Conservation (phyloP, 1,284 basidiomycete genomes). For the Cryptococcus neoformans region DNA sequence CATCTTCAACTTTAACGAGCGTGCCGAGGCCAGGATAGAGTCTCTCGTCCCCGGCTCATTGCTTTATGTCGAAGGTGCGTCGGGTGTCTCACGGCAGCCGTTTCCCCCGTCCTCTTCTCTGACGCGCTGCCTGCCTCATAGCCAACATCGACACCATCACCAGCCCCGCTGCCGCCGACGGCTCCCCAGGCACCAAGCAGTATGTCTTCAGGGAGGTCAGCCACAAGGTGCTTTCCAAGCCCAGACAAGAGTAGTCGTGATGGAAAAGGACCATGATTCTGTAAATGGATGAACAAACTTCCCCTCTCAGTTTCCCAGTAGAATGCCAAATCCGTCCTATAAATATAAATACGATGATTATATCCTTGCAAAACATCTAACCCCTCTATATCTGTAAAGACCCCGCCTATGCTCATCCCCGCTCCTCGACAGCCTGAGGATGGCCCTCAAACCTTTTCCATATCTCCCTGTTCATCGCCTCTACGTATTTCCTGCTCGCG, state of each 20-base stretch:
- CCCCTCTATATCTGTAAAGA: not conserved
- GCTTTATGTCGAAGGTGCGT: constrained; percentile 39
- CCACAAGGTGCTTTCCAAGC: constrained; percentile 17
- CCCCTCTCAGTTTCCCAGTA: not conserved
- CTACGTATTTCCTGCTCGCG: constrained; percentile 31
- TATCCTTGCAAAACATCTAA: not conserved
- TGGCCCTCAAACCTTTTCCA: constrained; percentile 27
- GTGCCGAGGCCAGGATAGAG: constrained; percentile 17
- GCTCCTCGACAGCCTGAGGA: constrained; percentile 2
- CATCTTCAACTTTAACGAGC: constrained; percentile 38
- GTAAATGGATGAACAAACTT: not conserved
- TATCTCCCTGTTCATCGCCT: constrained; percentile 38
- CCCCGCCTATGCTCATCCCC: not conserved
- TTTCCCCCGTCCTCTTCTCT: too few species aligned
- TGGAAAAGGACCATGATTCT: too few species aligned
- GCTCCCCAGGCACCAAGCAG: constrained; percentile 8
- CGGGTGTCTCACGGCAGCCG: too few species aligned
- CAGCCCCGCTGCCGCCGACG: constrained; percentile 8
- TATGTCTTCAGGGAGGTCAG: constrained; percentile 35
- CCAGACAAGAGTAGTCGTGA: constrained; percentile 1
- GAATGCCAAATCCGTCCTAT: not conserved
- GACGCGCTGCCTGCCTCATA: not conserved
- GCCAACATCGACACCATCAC: constrained; percentile 17
- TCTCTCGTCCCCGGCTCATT: constrained; percentile 29
- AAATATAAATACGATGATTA: too few species aligned